phyloP scores from a whole-genome alignment of 2,329 filamentous ascomycete genomes.

The Exophiala sp. region DNA sequence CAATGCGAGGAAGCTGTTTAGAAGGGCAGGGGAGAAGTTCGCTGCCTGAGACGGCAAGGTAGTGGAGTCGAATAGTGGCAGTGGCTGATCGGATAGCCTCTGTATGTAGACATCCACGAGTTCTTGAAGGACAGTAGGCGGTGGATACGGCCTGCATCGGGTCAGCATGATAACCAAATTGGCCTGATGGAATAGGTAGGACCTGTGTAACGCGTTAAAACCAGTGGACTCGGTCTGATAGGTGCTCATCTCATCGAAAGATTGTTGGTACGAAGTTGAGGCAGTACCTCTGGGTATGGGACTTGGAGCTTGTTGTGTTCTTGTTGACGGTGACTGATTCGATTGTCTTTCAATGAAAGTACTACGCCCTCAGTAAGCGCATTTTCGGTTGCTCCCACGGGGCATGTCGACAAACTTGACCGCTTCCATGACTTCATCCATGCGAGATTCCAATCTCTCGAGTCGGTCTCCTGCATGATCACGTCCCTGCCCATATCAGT shows the following conservation, averaged over 20 bases:
- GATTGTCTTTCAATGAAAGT: constrained; percentile 10
- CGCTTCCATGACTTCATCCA: constrained; percentile 35
- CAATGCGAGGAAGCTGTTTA: constrained; percentile 39
- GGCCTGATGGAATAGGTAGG: neutral
- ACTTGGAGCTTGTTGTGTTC: constrained; percentile 13
- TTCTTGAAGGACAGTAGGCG: constrained; percentile 37
- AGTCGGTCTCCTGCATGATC: constrained; percentile 32
- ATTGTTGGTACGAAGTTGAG: neutral
- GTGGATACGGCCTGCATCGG: constrained; percentile 33
- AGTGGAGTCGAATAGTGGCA: constrained; percentile 41
- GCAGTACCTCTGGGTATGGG: neutral
- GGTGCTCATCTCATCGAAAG: neutral
- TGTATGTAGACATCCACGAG: constrained; percentile 42
- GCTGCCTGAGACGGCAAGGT: constrained; percentile 23
- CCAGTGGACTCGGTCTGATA: neutral
- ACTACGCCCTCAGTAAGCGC: constrained; percentile 6
- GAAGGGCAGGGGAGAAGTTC: constrained; percentile 39
- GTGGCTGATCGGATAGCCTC: constrained; percentile 48
- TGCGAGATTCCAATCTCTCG: constrained; percentile 33
- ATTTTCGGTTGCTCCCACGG: no score
- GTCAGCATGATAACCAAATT: constrained; percentile 16
- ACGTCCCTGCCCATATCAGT: neutral
- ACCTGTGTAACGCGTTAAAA: constrained; percentile 10
- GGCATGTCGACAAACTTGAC: constrained; percentile 37
- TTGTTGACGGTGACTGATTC: constrained; percentile 14